Evolutionary conservation across 257 asterid genomes (phyloP).

Genomic region (Solanum chiquidenum): DNA sequence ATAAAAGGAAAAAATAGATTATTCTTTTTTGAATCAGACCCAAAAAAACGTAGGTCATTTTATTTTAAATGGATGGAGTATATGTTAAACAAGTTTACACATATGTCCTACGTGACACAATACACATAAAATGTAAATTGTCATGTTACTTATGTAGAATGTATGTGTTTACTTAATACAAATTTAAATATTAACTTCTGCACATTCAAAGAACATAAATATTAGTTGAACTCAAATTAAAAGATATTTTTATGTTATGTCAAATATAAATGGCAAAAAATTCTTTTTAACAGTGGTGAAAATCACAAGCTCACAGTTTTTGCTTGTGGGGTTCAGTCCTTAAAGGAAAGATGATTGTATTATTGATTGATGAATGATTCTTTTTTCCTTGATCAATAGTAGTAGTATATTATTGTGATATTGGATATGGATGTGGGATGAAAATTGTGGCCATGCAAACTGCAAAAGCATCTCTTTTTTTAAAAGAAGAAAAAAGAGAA

Average conservation of each 20-base stretch:
- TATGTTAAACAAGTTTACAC: too few relatives aligned
- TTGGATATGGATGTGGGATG: constrained; percentile 4
- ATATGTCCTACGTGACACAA: background rate
- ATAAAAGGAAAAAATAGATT: background rate
- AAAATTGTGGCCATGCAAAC: constrained; percentile 29
- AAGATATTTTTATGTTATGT: fast-evolving
- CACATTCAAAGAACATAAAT: too few relatives aligned
- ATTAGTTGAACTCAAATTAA: too few relatives aligned
- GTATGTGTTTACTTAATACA: background rate
- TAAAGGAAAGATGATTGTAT: background rate
- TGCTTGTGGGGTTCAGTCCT: background rate
- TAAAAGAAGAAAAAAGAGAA: background rate
- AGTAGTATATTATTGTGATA: background rate
- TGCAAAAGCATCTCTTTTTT: constrained; percentile 33
- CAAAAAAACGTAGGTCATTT: too few relatives aligned
- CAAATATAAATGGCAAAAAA: background rate
- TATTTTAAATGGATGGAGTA: too few relatives aligned
- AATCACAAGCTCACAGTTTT: background rate
- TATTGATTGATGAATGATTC: background rate
- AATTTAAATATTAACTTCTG: background rate
- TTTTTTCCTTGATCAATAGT: background rate
- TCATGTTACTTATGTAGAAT: background rate
- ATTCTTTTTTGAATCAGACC: too few relatives aligned
- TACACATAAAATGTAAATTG: background rate
- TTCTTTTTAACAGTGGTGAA: background rate